These are phyloP conservation scores for Nepenthes alata DNA, from an alignment of 179 eudicot species.

Conservation along the genomic window DNA sequence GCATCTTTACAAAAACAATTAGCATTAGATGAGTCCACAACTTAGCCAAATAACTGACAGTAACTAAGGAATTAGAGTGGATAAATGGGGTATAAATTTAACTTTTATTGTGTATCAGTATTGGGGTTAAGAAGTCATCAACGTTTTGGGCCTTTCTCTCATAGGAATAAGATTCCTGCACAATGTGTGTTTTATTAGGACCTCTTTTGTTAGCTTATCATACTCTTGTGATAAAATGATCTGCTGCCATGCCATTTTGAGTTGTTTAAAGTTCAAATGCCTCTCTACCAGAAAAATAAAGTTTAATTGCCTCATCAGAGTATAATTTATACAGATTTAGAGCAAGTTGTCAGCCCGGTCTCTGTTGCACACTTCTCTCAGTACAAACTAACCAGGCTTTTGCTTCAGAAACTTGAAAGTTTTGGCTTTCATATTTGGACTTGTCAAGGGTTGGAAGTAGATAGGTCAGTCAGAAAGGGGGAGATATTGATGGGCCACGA, in stretches of 20 bases:
- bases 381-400: conserved; percentile 50
- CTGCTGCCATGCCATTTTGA: background rate
- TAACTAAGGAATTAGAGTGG: too few species aligned
- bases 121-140: too few species aligned
- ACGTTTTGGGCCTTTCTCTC: too few species aligned
- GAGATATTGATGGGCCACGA: conserved; percentile 81
- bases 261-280: conserved; percentile 2
- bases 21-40: too few species aligned
- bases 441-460: conserved; percentile 16
- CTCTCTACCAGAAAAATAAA: too few species aligned
- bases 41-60: too few species aligned
- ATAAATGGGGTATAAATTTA: too few species aligned
- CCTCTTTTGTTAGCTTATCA: background rate
- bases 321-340: conserved; percentile 54
- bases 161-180: too few species aligned
- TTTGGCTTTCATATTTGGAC: conserved; percentile 32
- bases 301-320: too few species aligned
- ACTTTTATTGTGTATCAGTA: too few species aligned
- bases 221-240: background rate
- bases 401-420: conserved; percentile 46
- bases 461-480: conserved; percentile 23
- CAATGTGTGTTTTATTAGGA: too few species aligned
- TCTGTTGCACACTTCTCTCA: conserved; percentile 88
- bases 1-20: too few species aligned
- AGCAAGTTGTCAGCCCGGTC: conserved; percentile 64